Base-by-base conservation (phyloP, 495 filamentous ascomycete species). In the Daldinia childiae region DNA sequence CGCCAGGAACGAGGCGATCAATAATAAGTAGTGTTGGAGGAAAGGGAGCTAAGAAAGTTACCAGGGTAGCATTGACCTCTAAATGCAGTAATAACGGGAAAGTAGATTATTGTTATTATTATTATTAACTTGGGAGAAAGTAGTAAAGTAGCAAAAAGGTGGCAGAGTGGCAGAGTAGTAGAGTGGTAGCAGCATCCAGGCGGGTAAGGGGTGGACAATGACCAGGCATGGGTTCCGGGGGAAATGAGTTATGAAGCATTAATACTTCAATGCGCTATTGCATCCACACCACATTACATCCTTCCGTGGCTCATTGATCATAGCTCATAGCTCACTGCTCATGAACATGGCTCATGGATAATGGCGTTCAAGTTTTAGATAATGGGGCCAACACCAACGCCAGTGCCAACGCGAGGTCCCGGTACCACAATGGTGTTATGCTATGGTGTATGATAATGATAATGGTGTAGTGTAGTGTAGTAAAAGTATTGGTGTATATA, bases 221-320 rank as follows among this genome's bases (percentile, higher is more conserved):
- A 24, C n/a, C 39, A 60, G 57, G 19, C 73, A 75, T 67, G 73
- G 54, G 76, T 78, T 72, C 76, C 68, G 71, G 76, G 73, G 76
- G 68, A 74, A 76, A 69, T 56, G 58, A 62, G 66, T 56, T 67
- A 61, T 71, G 67, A 74, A 74, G 71, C 57, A 60, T 65, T 71
- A 58, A 74, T 66, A 63, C 63, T 71, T 74, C 71, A 74, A 66
- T 74, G 71, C 71, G 29, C 29, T 74, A 74, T 74, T 74, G 71
- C 66, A 71, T 67, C 71, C 71, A 74, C 71, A 74, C 71, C 71
- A 70, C 71, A 74, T 71, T 63, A 70, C 71, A 74, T 74, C 71
- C 71, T 74, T 74, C 71, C 71, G 71, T 65, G 71, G 71, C 66
- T 68, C 69, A 60, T 48, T 48, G 17, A 19, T 48, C 43, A 48